Conservation (phyloP, 225 moss, liverwort and hornwort genomes). For the Bryoerythrophyllum caledonicum region DNA sequence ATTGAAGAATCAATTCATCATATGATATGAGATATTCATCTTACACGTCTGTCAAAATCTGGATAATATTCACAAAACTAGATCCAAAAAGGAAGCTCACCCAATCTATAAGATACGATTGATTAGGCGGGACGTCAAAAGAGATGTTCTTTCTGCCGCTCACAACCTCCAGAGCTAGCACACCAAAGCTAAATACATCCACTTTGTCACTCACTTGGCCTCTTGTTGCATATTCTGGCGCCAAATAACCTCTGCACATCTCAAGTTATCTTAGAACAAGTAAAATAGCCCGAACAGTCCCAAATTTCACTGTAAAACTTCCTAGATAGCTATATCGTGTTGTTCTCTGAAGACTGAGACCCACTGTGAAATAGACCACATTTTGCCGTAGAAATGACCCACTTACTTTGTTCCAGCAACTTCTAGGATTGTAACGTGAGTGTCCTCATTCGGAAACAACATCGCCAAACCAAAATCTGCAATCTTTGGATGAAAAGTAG, state of each 20-base stretch:
- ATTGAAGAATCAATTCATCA: too few relatives aligned
- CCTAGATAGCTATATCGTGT: background rate
- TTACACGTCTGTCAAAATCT: background rate
- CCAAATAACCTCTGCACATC: conserved; percentile 41
- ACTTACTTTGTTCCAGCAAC: conserved; percentile 41
- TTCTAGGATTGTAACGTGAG: conserved; percentile 12
- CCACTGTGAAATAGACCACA: too few relatives aligned
- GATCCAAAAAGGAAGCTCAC: background rate
- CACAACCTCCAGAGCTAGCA: conserved; percentile 52
- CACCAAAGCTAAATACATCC: conserved; percentile 60
- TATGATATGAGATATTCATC: background rate
- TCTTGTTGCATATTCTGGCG: conserved; percentile 57
- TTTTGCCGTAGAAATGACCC: background rate
- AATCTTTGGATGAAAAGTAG: conserved; percentile 35
- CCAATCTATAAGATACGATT: conserved; percentile 57
- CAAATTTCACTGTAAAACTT: background rate
- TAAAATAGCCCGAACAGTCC: background rate
- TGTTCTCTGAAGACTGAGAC: background rate
- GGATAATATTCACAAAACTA: too few relatives aligned
- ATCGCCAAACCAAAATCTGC: conserved; percentile 55
- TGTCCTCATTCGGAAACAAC: conserved; percentile 26
- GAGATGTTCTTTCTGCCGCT: conserved; percentile 55
- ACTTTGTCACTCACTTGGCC: conserved; percentile 61
- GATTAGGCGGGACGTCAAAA: conserved; percentile 31
- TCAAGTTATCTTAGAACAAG: background rate